Evolutionary conservation across 176 grass and related monocot species (phyloP), one percentile per base, ranked within the genome.

Genomic region (Ensete ventricosum): DNA sequence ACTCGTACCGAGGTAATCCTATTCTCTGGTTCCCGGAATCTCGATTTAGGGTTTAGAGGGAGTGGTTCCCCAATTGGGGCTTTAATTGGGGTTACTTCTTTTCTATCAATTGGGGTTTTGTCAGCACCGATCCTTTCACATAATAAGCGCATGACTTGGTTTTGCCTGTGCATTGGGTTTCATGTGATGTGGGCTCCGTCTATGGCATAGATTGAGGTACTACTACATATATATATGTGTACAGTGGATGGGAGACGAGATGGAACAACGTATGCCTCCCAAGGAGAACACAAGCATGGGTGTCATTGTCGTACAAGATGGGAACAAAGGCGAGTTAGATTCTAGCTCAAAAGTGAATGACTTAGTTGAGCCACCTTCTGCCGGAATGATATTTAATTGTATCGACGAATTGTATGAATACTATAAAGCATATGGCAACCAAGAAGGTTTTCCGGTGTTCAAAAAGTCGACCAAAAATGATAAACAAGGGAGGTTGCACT

Each of bases 401-500:
- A 70, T 70, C 19, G 67, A 70, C 9, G 67, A 70, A 51, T 70
- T 70, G 67, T 70, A 70, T 1, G 67, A 70, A 50, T 70, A 21
- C 16, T 70, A 70, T 48, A 70, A 70, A 70, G 51, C 67, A 51
- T 70, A 52, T 50, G 67, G 67, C 67, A 70, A 70, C 48, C 67
- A 70, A 70, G 67, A 70, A 70, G 67, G 67, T 51, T 70, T 70
- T 70, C 67, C 67, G 9, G 67, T 70, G 34, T 70, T 70, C 67
- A 70, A 70, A 50, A 70, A 70, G 17, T 70, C 67, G 8, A 70
- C 67, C 16, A 70, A 70, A 50, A 70, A 70, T 9, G 67, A 70
- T 50, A 70, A 70, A 19, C 67, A 70, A 50, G 67, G 67, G 43
- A 50, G 67, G 19, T 48, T 70, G 43, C 67, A 70, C 51, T 70